Percentiles rank a stretch among this genome's conserved stretches.
Conservation (phyloP, 1,139 yeast genomes). For the Lodderomyces oxycetoniae region DNA sequence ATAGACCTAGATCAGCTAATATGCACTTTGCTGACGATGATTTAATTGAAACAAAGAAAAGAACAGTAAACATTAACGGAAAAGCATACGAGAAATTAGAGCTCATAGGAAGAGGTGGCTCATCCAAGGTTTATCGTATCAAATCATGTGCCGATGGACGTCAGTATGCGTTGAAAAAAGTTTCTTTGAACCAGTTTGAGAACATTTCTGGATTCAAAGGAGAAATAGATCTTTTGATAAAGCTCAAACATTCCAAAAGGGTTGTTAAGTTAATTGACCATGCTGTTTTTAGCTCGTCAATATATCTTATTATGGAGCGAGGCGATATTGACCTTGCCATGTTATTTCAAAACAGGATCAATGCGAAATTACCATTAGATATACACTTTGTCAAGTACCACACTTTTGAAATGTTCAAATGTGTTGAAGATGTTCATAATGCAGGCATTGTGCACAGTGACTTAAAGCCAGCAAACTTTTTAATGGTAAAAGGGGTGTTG, state of each 20-base stretch:
- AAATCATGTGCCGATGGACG: constrained; percentile 48
- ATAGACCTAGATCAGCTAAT: too few species aligned
- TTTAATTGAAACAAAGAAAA: constrained; percentile 11
- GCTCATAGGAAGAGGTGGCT: constrained; percentile 85
- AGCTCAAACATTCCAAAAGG: constrained; percentile 57
- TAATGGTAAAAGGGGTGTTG: constrained; percentile 77
- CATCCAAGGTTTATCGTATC: constrained; percentile 87
- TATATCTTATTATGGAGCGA: constrained; percentile 86
- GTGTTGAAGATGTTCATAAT: constrained; percentile 83
- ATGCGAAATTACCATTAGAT: constrained; percentile 51
- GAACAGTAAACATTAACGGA: constrained; percentile 46
- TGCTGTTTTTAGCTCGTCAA: constrained; percentile 58
- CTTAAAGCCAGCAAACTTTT: constrained; percentile 90
- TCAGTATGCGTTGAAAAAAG: constrained; percentile 78
- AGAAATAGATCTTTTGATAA: constrained; percentile 71
- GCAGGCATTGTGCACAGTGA: constrained; percentile 93
- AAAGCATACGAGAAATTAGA: constrained; percentile 70
- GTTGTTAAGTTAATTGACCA: constrained; percentile 79
- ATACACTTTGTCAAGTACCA: constrained; percentile 77
- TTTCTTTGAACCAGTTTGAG: constrained; percentile 76
- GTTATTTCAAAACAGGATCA: constrained; percentile 58
- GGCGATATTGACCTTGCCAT: constrained; percentile 91
- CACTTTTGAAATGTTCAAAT: constrained; percentile 72
- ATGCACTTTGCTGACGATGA: too few species aligned
- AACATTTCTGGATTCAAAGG: constrained; percentile 79